phyloP scores from a whole-genome alignment of 805 yeast genomes.

The Ogataea henricii region DNA sequence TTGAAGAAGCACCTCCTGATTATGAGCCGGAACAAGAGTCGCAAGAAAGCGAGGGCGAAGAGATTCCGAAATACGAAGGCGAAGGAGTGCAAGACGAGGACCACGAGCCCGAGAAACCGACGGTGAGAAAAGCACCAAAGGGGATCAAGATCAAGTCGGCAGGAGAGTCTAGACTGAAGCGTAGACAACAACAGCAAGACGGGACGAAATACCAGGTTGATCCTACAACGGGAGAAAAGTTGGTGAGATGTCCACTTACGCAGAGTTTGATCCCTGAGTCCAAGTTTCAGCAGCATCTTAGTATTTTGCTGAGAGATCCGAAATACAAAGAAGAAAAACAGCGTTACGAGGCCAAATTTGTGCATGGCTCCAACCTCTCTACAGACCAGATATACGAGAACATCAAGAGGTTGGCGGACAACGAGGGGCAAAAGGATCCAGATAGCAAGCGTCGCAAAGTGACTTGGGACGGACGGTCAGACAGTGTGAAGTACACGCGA shows the following conservation, averaged over 20 bases:
- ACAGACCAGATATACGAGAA: conserved; percentile 61
- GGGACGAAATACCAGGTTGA: conserved; percentile 10
- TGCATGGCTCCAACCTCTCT: conserved; percentile 30
- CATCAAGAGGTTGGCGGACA: conserved; percentile 44
- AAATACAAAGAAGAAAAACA: conserved; percentile 68
- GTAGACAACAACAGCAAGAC: conserved; percentile 17
- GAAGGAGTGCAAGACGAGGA: conserved; percentile 1
- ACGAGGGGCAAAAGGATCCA: neutral
- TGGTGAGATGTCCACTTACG: conserved; percentile 78
- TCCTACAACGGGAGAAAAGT: conserved; percentile 26
- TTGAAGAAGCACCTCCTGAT: conserved; percentile 45
- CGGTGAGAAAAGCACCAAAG: conserved; percentile 27
- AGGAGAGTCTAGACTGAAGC: conserved; percentile 64
- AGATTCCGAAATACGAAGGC: conserved; percentile 12
- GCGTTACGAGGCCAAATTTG: conserved; percentile 58
- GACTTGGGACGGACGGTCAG: conserved; percentile 38
- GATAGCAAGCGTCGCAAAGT: conserved; percentile 31
- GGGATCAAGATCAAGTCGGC: conserved; percentile 70
- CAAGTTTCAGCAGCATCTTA: conserved; percentile 70
- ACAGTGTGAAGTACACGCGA: conserved; percentile 29
- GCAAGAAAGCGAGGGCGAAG: conserved; percentile 11
- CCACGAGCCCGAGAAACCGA: neutral
- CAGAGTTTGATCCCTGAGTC: conserved; percentile 68
- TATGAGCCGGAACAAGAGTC: conserved; percentile 24
- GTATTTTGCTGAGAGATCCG: conserved; percentile 74